These are phyloP conservation scores for Chlorella sorokiniana DNA, from an alignment of 139 green algal genomes.

Conservation along the genomic window DNA sequence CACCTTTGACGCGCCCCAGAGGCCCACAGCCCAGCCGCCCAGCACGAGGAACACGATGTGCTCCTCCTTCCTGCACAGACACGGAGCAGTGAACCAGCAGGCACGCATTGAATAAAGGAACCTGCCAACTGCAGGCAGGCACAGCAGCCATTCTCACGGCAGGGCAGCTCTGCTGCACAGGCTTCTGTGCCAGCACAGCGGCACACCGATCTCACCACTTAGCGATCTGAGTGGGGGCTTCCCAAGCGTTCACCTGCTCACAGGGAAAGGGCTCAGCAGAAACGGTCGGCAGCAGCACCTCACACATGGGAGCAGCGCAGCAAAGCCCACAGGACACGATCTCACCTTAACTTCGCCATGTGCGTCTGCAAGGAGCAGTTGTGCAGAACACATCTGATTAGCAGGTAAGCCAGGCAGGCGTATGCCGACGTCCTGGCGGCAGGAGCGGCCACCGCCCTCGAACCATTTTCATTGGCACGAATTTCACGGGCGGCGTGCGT, in stretches of 20 bases:
- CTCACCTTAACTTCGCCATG: constrained; percentile 59
- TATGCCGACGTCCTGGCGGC: too few species aligned
- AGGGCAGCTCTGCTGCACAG: too few species aligned
- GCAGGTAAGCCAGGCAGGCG: too few species aligned
- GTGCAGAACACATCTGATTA: background rate
- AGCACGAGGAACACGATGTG: constrained; percentile 65
- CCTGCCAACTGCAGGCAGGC: too few species aligned
- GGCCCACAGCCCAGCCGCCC: constrained; percentile 55
- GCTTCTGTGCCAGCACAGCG: background rate
- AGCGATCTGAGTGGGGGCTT: constrained; percentile 25
- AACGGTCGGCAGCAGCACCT: too few species aligned
- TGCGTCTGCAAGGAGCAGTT: constrained; percentile 36
- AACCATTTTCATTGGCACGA: too few species aligned
- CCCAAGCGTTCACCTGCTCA: constrained; percentile 14
- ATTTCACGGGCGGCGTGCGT: too few species aligned
- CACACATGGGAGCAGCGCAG: constrained; percentile 5
- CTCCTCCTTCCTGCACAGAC: constrained; percentile 52
- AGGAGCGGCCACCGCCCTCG: too few species aligned
- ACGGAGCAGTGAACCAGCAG: background rate
- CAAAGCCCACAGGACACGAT: constrained; percentile 24
- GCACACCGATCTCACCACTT: too few species aligned
- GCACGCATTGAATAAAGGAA: background rate
- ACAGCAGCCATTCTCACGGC: too few species aligned
- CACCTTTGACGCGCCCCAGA: constrained; percentile 52
- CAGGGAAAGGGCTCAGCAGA: background rate